phyloP scores from a whole-genome alignment of 805 yeast species.

The Candida boleticola region DNA sequence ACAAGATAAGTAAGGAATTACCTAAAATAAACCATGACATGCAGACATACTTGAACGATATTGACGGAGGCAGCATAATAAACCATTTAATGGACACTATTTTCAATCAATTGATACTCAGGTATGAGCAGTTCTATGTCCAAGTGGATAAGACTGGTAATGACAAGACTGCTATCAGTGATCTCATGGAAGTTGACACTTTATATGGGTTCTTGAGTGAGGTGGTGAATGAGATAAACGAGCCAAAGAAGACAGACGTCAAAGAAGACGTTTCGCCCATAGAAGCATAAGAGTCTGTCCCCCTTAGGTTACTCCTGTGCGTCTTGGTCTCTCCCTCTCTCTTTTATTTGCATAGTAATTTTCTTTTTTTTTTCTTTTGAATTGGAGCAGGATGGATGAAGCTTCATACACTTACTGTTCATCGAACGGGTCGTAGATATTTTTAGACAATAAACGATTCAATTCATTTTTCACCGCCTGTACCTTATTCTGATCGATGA shows the following conservation, averaged over 20 bases:
- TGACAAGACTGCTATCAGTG: conserved; percentile 35
- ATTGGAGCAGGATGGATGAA: too few relatives aligned
- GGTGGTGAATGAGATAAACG: conserved; percentile 23
- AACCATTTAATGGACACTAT: conserved; percentile 18
- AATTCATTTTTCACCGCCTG: conserved; percentile 75
- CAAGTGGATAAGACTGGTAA: conserved; percentile 22
- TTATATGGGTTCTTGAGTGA: conserved; percentile 50
- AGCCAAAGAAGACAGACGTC: too few relatives aligned
- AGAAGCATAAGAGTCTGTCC: too few relatives aligned
- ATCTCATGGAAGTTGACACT: conserved; percentile 63
- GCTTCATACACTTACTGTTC: conserved; percentile 52
- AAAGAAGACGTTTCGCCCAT: too few relatives aligned
- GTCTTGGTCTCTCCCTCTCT: too few relatives aligned
- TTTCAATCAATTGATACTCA: conserved; percentile 50
- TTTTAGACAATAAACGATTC: conserved; percentile 71
- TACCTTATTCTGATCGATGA: conserved; percentile 76
- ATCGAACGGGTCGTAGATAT: conserved; percentile 80
- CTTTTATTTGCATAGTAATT: not conserved
- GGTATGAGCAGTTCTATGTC: conserved; percentile 55
- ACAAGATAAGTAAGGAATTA: conserved; percentile 49
- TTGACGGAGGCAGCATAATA: not conserved
- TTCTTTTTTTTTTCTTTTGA: too few relatives aligned
- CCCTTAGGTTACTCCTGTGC: too few relatives aligned
- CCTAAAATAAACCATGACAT: conserved; percentile 57
- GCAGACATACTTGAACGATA: conserved; percentile 40